Conservation (phyloP, 2,329 filamentous ascomycete species). For the Penicillium nordicum region DNA sequence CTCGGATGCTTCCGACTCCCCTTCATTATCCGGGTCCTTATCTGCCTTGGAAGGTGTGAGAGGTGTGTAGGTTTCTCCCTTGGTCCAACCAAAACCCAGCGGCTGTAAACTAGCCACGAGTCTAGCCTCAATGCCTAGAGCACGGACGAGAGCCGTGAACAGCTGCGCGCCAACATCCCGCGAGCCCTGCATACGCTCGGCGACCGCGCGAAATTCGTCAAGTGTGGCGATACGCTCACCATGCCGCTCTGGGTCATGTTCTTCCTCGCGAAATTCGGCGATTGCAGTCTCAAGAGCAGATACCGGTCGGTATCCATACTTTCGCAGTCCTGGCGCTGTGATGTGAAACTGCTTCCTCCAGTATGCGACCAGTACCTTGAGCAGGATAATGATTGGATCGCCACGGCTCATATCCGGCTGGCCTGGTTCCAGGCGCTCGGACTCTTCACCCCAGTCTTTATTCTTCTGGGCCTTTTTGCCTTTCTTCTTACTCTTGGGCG, state of each 20-base stretch:
- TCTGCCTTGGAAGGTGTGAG: slow-evolving; percentile 38
- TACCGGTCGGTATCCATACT: slow-evolving; percentile 82
- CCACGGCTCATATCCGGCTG: slow-evolving; percentile 74
- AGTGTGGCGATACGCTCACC: slow-evolving; percentile 72
- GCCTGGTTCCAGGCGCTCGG: slow-evolving; percentile 66
- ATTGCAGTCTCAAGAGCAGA: slow-evolving; percentile 70
- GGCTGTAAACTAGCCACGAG: slow-evolving; percentile 84
- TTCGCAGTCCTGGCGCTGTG: slow-evolving; percentile 76
- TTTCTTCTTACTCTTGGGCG: slow-evolving; percentile 42
- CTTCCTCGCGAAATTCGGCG: slow-evolving; percentile 63
- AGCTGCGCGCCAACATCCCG: slow-evolving; percentile 84
- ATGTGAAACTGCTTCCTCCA: slow-evolving; percentile 84
- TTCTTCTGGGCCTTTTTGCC: slow-evolving; percentile 41
- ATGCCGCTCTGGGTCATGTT: slow-evolving; percentile 61
- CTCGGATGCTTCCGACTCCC: slow-evolving; percentile 16
- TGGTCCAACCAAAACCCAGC: slow-evolving; percentile 86
- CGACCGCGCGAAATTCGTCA: slow-evolving; percentile 65
- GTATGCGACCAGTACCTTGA: slow-evolving; percentile 74
- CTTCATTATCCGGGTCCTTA: slow-evolving; percentile 1
- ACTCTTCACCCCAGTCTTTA: slow-evolving; percentile 69
- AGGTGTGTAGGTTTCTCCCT: slow-evolving; percentile 69
- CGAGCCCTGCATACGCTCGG: slow-evolving; percentile 71
- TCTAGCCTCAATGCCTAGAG: slow-evolving; percentile 74
- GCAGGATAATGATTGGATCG: slow-evolving; percentile 73
- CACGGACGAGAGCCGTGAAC: slow-evolving; percentile 80